Conservation (phyloP, 352 stramenopile species). For the Phytophthora foliorum region DNA sequence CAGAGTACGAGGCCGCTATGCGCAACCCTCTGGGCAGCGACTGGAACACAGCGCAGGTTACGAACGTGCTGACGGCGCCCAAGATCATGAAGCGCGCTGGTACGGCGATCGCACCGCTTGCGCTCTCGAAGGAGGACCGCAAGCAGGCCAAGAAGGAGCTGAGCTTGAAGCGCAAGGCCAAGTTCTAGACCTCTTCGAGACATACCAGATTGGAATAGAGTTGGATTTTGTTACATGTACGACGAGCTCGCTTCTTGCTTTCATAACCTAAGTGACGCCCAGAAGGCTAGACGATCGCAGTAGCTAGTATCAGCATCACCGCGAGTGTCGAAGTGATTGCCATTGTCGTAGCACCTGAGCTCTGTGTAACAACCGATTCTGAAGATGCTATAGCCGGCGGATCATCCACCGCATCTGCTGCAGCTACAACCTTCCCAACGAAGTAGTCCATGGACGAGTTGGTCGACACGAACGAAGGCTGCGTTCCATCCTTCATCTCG, state of each 20-base stretch:
- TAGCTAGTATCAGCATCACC: conserved; percentile 16
- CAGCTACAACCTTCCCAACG: conserved; percentile 38
- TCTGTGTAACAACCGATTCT: conserved; percentile 24
- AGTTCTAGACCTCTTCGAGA: conserved; percentile 58
- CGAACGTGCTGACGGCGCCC: conserved; percentile 94
- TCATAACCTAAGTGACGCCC: conserved; percentile 25
- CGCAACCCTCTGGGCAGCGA: conserved; percentile 93
- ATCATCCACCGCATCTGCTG: conserved; percentile 29
- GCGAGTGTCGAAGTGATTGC: conserved; percentile 5
- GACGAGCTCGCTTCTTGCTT: conserved; percentile 9
- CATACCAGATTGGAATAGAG: conserved; percentile 37
- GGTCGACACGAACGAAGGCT: conserved; percentile 46
- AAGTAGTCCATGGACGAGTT: conserved; percentile 41
- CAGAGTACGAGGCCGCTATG: conserved; percentile 98
- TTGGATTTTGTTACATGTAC: conserved; percentile 43
- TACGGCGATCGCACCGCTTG: conserved; percentile 95
- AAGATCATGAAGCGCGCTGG: conserved; percentile 95
- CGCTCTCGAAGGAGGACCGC: conserved; percentile 87
- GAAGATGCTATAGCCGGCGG: conserved; percentile 10
- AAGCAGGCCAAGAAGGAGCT: conserved; percentile 86
- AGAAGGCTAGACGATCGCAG: conserved; percentile 16
- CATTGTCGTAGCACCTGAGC: conserved; percentile 15
- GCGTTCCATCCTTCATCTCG: conserved; percentile 39
- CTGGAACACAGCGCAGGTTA: conserved; percentile 95
- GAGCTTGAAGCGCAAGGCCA: conserved; percentile 83